Evolutionary conservation across 257 asterid species (phyloP).

Genomic region (Linderniella brevidens): DNA sequence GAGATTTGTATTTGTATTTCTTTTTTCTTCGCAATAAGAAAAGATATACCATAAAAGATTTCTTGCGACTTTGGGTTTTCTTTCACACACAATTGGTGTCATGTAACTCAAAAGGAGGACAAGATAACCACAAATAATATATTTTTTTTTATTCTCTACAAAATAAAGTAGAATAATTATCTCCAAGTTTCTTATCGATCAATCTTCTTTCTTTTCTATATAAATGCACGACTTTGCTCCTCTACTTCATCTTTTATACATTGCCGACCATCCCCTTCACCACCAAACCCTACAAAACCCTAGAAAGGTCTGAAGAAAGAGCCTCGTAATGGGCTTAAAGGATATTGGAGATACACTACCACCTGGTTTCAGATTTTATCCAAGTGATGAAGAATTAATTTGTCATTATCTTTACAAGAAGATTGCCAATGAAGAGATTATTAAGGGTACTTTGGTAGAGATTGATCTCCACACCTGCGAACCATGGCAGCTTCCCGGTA

Average conservation of each 20-base stretch:
- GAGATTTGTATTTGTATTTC: too few species aligned
- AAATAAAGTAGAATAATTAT: too few species aligned
- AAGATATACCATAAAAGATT: too few species aligned
- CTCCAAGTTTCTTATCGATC: neutral
- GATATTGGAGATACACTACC: slow-evolving; percentile 76
- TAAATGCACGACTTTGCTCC: neutral
- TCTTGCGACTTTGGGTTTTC: too few species aligned
- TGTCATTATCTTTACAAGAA: slow-evolving; percentile 77
- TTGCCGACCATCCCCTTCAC: neutral
- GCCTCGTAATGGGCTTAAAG: slow-evolving; percentile 35
- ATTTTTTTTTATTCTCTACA: too few species aligned
- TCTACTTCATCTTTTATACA: too few species aligned
- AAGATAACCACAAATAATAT: too few species aligned
- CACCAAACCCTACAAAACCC: too few species aligned
- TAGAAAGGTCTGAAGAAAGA: too few species aligned
- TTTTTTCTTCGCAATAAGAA: too few species aligned
- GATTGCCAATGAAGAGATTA: slow-evolving; percentile 30
- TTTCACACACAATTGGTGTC: too few species aligned
- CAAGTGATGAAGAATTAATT: slow-evolving; percentile 77
- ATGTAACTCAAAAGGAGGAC: too few species aligned
- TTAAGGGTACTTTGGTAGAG: slow-evolving; percentile 50
- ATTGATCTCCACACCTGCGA: slow-evolving; percentile 81
- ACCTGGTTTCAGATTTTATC: slow-evolving; percentile 75
- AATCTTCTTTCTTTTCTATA: neutral
- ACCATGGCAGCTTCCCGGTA: slow-evolving; percentile 99